These are phyloP conservation scores for Lactifluus pinguis DNA, from an alignment of 768 basidiomycete genomes.

Conservation along the genomic window DNA sequence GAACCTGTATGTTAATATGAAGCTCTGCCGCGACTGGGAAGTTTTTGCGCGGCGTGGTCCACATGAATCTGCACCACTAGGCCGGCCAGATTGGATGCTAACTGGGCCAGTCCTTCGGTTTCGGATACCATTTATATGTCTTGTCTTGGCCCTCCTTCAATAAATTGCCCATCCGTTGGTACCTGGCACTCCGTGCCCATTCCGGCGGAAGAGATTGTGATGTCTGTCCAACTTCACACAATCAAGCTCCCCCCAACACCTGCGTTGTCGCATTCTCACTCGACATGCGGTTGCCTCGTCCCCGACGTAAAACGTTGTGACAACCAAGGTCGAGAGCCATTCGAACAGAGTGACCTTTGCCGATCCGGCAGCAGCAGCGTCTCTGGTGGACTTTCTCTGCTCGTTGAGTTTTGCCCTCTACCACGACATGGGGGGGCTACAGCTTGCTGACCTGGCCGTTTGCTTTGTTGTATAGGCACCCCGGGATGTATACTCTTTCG, in stretches of 20 bases:
- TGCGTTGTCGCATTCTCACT: neutral
- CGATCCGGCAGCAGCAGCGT: neutral
- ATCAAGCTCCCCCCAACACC: neutral
- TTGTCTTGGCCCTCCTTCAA: neutral
- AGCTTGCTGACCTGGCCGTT: constrained; percentile 9
- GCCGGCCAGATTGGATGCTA: constrained; percentile 10
- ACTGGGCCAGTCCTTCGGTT: constrained; percentile 13
- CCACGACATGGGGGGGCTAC: neutral
- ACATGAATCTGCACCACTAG: constrained; percentile 1
- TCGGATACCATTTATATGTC: constrained; percentile 8
- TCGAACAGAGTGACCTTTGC: neutral
- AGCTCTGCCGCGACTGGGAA: neutral
- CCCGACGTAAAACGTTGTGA: constrained; percentile 3
- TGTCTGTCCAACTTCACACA: constrained; percentile 2
- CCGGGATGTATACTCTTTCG: constrained; percentile 4
- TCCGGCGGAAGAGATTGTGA: constrained; percentile 1
- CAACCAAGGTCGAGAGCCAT: neutral
- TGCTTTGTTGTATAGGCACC: constrained; percentile 5
- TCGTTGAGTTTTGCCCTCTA: constrained; percentile 14
- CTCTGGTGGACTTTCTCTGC: constrained; percentile 6
- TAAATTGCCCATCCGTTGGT: constrained; percentile 10
- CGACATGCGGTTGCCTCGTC: neutral
- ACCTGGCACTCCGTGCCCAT: neutral
- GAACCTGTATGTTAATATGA: constrained; percentile 3
- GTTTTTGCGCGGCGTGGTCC: constrained; percentile 5